Base-by-base conservation (phyloP, 2,329 filamentous ascomycete species). In the Emergomyces orientalis region DNA sequence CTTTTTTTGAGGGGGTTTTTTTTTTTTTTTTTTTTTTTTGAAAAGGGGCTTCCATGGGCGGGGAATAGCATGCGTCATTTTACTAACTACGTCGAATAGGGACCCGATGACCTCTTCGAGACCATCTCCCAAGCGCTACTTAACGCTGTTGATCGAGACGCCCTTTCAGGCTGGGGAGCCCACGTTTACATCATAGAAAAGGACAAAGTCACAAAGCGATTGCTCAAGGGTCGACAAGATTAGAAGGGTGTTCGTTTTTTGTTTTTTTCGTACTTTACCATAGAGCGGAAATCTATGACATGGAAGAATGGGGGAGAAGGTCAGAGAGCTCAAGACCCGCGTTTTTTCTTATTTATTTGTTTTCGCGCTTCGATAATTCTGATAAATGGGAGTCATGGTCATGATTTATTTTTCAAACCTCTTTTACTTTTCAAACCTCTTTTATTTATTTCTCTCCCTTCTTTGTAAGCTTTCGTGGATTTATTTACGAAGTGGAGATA, bases 121-220 rank as follows among this genome's bases (percentile, higher is more conserved):
- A 99, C 94, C 66, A 91, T 97, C 75, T 97, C 94, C 57, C 94
- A 99, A 80, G 87, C 93, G 60, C 84, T 99, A 65, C 84, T 99
- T 70, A 97, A 95, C 78, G 94, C 94, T 64, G 90, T 97, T 63
- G 94, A 99, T 78, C 86, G 94, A 80, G 94, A 99, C 78, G 94
- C 94, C 61, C 83, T 99, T 67, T 97, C 93, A 45, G 94, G 94
- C 68, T 97, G 94, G 94, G 94, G 94, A 75, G 94, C 94, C 47
- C 91, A 99, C 75, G 94, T 99, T 70, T 99, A 97, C 81, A 96
- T 99, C 74, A 96, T 99, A 77, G 94, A 97, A 83, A 99, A 99
- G 85, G 92, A 96, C 81, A 97, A 97, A 89, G 90, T 99, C 67
- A 97, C 94, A 73, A 97, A 97, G 88, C 85, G 94, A 77, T 86